phyloP scores from a whole-genome alignment of 441 rosid species.

The Rhodomyrtus psidioides region DNA sequence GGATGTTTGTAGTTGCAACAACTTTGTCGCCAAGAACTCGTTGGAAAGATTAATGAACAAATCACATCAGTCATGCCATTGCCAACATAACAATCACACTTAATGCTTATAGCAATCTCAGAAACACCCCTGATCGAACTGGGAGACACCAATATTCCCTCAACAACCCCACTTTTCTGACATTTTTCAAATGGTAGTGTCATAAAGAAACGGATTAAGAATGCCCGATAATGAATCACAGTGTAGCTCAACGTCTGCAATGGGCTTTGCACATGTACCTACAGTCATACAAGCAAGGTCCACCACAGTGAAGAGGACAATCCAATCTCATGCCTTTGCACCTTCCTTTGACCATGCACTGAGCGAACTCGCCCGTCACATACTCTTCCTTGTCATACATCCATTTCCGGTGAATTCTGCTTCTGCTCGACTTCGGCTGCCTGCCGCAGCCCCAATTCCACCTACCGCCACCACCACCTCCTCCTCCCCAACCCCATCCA shows the following conservation, averaged over 20 bases:
- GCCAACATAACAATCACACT: neutral
- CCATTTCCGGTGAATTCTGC: no score
- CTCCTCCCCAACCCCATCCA: no score
- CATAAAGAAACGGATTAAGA: neutral
- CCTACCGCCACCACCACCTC: no score
- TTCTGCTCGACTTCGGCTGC: no score
- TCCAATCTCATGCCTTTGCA: constrained; percentile 61
- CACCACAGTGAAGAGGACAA: constrained; percentile 84
- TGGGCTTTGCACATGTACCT: constrained; percentile 79
- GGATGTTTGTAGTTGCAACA: neutral
- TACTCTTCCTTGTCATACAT: no score
- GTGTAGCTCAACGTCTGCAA: constrained; percentile 16
- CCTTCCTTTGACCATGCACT: constrained; percentile 58
- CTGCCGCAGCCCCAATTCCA: no score
- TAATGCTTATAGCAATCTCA: neutral
- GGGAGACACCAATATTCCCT: neutral
- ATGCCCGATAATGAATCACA: neutral
- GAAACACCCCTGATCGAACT: neutral
- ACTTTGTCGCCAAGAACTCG: neutral
- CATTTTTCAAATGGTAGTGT: neutral
- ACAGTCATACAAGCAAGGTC: constrained; percentile 82
- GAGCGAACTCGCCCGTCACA: no score
- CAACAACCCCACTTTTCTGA: neutral
- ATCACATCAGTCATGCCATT: neutral
- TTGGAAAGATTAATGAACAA: neutral